Base-by-base conservation (phyloP, 1,284 basidiomycete genomes). In the Moniliophthora roreri region DNA sequence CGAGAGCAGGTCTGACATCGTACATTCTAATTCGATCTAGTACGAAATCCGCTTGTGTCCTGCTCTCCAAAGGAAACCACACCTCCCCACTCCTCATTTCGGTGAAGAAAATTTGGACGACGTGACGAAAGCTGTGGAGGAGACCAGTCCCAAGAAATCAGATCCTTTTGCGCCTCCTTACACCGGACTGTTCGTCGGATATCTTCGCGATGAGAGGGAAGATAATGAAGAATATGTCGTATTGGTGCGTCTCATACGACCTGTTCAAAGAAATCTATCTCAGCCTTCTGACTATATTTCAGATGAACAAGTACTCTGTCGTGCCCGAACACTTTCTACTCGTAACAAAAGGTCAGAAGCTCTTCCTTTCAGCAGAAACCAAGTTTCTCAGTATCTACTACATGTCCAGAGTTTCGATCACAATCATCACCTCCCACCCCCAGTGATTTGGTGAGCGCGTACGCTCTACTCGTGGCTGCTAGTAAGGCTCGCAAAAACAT, bases 271-370 rank as follows among this genome's bases (percentile, higher is more conserved):
- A 6, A 24, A 20, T 39, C 23, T 10, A 20, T 32, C 4, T 42
- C 21, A 16, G 56, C 20, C 38, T 16, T 40, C 51, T 50, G 35
- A 18, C 18, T 34, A 32, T 32, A 32, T n/a, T 44, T 18, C 53
- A 93, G 91, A 69, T 93, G 60, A 93, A 93, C 71, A 93, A 92
- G 65, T 95, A 82, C 66, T 85, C 90, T n/a, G 81, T 95, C 8
- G 79, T 91, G 15, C 85, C 86, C 0, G 75, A 85, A 47, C 93
- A 96, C 66, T 91, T 95, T 63, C 74, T 95, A 18, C 68, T 95
- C 48, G 82, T 89, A 41, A 88, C 89, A 15, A 91, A 89, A 79
- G 86, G 90, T 89, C 47, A 34, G 67, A 58, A 38, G 56, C 49
- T 42, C 13, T 21, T 49, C 23, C 40, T 50, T 24, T 32, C 34